Conservation (phyloP, 2,329 filamentous ascomycete genomes). For the Lachnellula willkommii region DNA sequence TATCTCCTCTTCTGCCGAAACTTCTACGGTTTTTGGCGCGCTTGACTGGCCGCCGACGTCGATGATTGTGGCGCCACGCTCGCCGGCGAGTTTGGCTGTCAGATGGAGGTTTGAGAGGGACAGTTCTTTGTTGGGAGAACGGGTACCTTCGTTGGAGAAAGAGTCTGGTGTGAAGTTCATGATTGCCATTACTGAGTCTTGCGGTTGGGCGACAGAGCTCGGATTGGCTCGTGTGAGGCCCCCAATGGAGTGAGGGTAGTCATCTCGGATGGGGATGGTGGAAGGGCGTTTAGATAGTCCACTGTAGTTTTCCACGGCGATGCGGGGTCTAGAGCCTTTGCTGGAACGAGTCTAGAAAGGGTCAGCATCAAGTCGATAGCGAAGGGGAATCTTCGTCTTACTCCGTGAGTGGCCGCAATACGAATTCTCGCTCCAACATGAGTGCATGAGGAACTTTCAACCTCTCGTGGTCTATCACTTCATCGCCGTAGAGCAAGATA, state of each 20-base stretch:
- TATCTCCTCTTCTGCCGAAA: slow-evolving; percentile 69
- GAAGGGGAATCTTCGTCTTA: slow-evolving; percentile 35
- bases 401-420: slow-evolving; percentile 81
- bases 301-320: slow-evolving; percentile 57
- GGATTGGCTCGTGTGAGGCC: slow-evolving; percentile 46
- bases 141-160: slow-evolving; percentile 82
- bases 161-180: slow-evolving; percentile 94
- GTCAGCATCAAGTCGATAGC: neutral
- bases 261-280: slow-evolving; percentile 43
- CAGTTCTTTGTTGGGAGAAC: slow-evolving; percentile 37
- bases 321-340: slow-evolving; percentile 45
- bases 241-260: slow-evolving; percentile 56
- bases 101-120: neutral
- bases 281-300: slow-evolving; percentile 57
- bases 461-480: slow-evolving; percentile 60
- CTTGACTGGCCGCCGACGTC: slow-evolving; percentile 94
- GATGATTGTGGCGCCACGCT: slow-evolving; percentile 69
- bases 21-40: slow-evolving; percentile 65
- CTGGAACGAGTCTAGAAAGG: slow-evolving; percentile 47
- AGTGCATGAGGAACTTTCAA: slow-evolving; percentile 79
- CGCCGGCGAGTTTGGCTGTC: neutral
- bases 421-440: slow-evolving; percentile 89
- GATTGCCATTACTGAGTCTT: slow-evolving; percentile 86
- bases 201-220: slow-evolving; percentile 47
- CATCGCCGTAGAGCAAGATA: slow-evolving; percentile 74